Evolutionary conservation across 1,284 basidiomycete species (phyloP).

Genomic region (Coriolopsis trogii): DNA sequence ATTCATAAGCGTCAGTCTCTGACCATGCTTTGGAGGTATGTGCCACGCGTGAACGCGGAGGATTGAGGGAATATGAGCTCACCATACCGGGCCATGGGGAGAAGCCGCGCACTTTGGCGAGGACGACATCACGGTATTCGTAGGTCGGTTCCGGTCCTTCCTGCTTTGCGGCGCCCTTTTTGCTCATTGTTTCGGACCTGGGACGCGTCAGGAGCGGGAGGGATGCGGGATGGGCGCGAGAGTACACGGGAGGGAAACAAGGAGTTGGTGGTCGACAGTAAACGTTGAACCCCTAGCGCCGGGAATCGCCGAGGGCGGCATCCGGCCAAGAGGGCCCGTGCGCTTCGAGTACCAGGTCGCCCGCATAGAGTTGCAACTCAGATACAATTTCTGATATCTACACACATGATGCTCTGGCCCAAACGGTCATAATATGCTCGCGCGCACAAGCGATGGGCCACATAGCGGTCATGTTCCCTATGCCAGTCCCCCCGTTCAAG

Average conservation of each 20-base stretch:
- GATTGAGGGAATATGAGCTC: constrained; percentile 34
- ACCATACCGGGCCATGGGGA: constrained; percentile 93
- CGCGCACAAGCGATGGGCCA: constrained; percentile 5
- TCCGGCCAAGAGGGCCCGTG: constrained; percentile 30
- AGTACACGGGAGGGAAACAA: constrained; percentile 18
- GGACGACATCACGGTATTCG: constrained; percentile 78
- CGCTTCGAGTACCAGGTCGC: constrained; percentile 16
- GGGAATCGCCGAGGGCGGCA: constrained; percentile 29
- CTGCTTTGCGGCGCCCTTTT: constrained; percentile 57
- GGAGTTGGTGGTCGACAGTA: constrained; percentile 31
- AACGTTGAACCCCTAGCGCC: constrained; percentile 29
- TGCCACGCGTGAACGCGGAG: constrained; percentile 22
- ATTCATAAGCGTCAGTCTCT: constrained; percentile 6
- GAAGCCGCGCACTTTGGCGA: constrained; percentile 92
- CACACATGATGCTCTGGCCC: constrained; percentile 7
- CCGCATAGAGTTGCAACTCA: constrained; percentile 27
- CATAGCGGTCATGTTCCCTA: constrained; percentile 8
- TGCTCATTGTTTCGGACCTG: constrained; percentile 48
- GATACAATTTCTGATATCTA: constrained; percentile 6
- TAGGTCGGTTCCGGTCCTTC: constrained; percentile 48
- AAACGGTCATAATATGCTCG: too few relatives aligned
- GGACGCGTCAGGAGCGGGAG: constrained; percentile 13
- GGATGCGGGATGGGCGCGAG: constrained; percentile 5
- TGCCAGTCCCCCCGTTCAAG: background rate
- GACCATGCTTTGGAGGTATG: constrained; percentile 5